A percentile compares a stretch with the other conserved stretches of the same genome.
Conservation (phyloP, 2,329 filamentous ascomycete genomes). For the Fusarium pseudocircinatum region DNA sequence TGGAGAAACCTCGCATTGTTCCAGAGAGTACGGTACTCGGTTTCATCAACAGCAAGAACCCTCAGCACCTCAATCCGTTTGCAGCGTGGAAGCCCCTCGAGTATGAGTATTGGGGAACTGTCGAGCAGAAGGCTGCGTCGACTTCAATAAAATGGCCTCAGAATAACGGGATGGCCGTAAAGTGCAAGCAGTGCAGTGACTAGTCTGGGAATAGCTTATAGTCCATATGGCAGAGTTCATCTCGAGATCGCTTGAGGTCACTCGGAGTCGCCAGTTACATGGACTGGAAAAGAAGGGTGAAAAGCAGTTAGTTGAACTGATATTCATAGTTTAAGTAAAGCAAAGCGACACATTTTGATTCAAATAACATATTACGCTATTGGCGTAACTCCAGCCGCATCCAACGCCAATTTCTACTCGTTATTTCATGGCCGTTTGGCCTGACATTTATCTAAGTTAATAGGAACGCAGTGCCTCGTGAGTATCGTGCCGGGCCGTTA, state of each 20-base stretch:
- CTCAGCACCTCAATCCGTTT: neutral
- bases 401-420: slow-evolving; percentile 37
- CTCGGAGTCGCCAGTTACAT: neutral
- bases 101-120: neutral
- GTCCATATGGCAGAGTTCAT: neutral
- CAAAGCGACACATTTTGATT: neutral
- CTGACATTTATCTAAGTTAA: neutral
- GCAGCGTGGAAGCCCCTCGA: neutral
- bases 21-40: neutral
- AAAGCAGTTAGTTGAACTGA: neutral
- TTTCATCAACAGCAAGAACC: neutral
- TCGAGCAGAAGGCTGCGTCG: neutral
- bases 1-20: neutral
- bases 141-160: neutral
- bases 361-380: slow-evolving; percentile 8
- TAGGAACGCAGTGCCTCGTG: neutral
- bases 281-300: neutral
- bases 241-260: neutral
- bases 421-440: slow-evolving; percentile 29
- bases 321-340: neutral
- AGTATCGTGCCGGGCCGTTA: neutral
- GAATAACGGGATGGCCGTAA: neutral
- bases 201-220: neutral
- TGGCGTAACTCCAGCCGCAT: slow-evolving; percentile 31
- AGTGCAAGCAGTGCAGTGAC: neutral